phyloP scores from a whole-genome alignment of 2,329 filamentous ascomycete genomes.

The Colletotrichum sp. region DNA sequence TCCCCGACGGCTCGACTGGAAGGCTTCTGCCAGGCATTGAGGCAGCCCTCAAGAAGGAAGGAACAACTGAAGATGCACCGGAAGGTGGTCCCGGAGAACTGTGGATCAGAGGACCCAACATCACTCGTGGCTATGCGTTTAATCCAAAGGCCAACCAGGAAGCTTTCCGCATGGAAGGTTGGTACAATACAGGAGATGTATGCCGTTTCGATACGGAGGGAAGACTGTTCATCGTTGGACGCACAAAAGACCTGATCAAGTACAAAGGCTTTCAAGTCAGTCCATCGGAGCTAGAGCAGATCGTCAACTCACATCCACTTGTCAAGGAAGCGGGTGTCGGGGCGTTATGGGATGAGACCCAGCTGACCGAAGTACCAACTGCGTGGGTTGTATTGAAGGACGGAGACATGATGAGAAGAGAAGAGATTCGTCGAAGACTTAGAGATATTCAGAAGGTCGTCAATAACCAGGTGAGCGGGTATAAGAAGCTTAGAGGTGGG shows the following conservation, averaged over 20 bases:
- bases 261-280: conserved; percentile 47
- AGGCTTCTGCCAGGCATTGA: conserved; percentile 42
- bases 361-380: conserved; percentile 41
- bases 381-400: conserved; percentile 40
- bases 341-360: conserved; percentile 38
- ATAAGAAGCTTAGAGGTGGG: conserved; percentile 44
- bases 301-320: conserved; percentile 39
- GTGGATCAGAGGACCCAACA: conserved; percentile 47
- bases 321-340: conserved; percentile 40
- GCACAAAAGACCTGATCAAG: conserved; percentile 46
- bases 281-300: conserved; percentile 39
- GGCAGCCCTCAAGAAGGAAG: conserved; percentile 42
- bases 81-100: conserved; percentile 44
- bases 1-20: conserved; percentile 38
- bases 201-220: conserved; percentile 38
- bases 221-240: conserved; percentile 37
- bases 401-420: conserved; percentile 3
- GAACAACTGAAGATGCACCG: conserved; percentile 37
- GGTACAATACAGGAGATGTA: conserved; percentile 52
- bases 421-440: conserved; percentile 8
- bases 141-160: conserved; percentile 40
- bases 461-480: conserved; percentile 41
- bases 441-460: conserved; percentile 22
- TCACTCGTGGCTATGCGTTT: conserved; percentile 46
- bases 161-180: conserved; percentile 40